These are phyloP conservation scores for Skeletonema grethae DNA, from an alignment of 108 stramenopile species.

Conservation along the genomic window DNA sequence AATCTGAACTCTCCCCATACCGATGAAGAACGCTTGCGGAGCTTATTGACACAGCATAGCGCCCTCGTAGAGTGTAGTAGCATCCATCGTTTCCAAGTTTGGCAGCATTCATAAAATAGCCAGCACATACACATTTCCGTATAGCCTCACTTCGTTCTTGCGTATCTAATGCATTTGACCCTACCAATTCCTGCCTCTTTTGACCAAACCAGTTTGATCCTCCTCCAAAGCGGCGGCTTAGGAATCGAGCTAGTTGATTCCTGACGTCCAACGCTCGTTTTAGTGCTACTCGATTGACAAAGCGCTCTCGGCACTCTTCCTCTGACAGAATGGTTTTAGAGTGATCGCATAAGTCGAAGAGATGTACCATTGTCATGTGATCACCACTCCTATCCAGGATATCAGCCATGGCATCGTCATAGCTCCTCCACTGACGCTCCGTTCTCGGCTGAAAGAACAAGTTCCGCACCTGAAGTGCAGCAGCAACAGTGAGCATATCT, in stretches of 20 bases:
- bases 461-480: conserved; percentile 82
- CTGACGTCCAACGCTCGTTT: conserved; percentile 73
- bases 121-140: conserved; percentile 86
- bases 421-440: conserved; percentile 68
- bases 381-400: conserved; percentile 86
- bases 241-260: conserved; percentile 73
- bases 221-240: conserved; percentile 55
- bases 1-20: conserved; percentile 67
- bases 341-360: conserved; percentile 71
- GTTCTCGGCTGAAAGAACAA: conserved; percentile 73
- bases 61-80: conserved; percentile 90
- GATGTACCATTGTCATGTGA: conserved; percentile 89
- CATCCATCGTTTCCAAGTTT: conserved; percentile 90
- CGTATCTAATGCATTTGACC: conserved; percentile 45
- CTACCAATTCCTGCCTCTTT: conserved; percentile 36
- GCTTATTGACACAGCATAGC: conserved; percentile 67
- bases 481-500: conserved; percentile 90
- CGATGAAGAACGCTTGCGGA: conserved; percentile 69
- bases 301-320: conserved; percentile 83
- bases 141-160: conserved; percentile 67
- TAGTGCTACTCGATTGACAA: conserved; percentile 78
- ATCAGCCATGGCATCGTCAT: conserved; percentile 84
- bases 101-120: conserved; percentile 95
- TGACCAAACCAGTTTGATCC: conserved; percentile 40
- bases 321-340: conserved; percentile 61